A percentile compares a stretch with the other conserved stretches of the same genome.
Evolutionary conservation across 2,329 filamentous ascomycete species (phyloP).

Genomic region (Tolypocladium sp.): DNA sequence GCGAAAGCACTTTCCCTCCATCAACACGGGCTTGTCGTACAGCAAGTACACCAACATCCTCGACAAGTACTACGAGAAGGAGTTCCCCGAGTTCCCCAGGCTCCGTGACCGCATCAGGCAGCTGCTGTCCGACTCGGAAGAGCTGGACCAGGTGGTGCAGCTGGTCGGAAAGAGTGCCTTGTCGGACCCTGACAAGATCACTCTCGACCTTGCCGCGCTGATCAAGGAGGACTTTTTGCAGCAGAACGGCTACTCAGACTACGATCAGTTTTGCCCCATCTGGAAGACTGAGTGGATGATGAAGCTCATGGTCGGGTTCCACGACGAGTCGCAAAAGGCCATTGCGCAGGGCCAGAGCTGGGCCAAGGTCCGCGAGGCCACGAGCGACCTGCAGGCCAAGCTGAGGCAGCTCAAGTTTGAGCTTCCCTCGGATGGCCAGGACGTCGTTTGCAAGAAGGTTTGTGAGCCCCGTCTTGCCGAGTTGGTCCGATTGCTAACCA

Average conservation of each 20-base stretch:
- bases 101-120: slow-evolving; percentile 90
- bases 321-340: slow-evolving; percentile 95
- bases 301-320: slow-evolving; percentile 98
- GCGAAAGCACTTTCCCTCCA: slow-evolving; percentile 97
- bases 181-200: slow-evolving; percentile 97
- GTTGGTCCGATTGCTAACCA: slow-evolving; percentile 25
- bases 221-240: slow-evolving; percentile 99
- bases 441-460: slow-evolving; percentile 76
- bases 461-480: slow-evolving; percentile 15
- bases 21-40: slow-evolving; percentile 93
- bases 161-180: slow-evolving; percentile 95
- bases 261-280: slow-evolving; percentile 97
- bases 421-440: slow-evolving; percentile 76
- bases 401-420: slow-evolving; percentile 96
- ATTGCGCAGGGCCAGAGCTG: slow-evolving; percentile 85
- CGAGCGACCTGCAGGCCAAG: slow-evolving; percentile 73
- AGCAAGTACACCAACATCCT: slow-evolving; percentile 88
- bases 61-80: slow-evolving; percentile 89
- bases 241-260: slow-evolving; percentile 98
- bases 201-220: slow-evolving; percentile 79
- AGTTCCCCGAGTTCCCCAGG: slow-evolving; percentile 87
- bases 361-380: slow-evolving; percentile 87
- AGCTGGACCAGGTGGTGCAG: slow-evolving; percentile 97
- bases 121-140: slow-evolving; percentile 88
- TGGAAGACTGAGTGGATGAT: slow-evolving; percentile 99